Conservation (phyloP, 108 stramenopile genomes). For the Nannochloropsis salina region DNA sequence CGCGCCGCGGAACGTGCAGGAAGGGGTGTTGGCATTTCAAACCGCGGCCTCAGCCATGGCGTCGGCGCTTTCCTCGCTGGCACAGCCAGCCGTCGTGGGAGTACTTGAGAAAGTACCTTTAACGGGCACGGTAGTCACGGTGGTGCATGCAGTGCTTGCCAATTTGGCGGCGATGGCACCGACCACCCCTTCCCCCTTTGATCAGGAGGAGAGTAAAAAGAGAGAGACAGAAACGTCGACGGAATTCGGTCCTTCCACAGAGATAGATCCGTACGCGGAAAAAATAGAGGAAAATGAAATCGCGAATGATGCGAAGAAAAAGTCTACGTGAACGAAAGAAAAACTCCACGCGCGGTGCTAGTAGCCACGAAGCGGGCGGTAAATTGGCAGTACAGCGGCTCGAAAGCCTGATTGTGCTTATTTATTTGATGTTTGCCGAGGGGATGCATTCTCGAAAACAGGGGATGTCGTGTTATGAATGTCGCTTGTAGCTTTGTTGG, state of each 20-base stretch:
- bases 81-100: not conserved
- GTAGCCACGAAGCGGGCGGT: too few relatives aligned
- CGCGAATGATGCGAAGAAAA: too few relatives aligned
- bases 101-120: not conserved
- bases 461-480: too few relatives aligned
- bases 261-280: not conserved
- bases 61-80: not conserved
- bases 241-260: not conserved
- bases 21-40: not conserved
- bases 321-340: too few relatives aligned
- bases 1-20: not conserved
- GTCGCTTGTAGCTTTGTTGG: too few relatives aligned
- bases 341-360: too few relatives aligned
- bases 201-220: not conserved
- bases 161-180: constrained; percentile 1
- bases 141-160: not conserved
- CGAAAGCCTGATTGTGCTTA: too few relatives aligned
- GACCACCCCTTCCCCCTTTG: not conserved
- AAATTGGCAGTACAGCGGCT: too few relatives aligned
- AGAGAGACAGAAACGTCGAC: not conserved
- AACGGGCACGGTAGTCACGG: not conserved
- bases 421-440: too few relatives aligned
- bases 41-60: not conserved
- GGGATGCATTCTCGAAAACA: too few relatives aligned
- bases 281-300: not conserved